Conservation (phyloP, 805 yeast species). For the Metschnikowia vanudenii region DNA sequence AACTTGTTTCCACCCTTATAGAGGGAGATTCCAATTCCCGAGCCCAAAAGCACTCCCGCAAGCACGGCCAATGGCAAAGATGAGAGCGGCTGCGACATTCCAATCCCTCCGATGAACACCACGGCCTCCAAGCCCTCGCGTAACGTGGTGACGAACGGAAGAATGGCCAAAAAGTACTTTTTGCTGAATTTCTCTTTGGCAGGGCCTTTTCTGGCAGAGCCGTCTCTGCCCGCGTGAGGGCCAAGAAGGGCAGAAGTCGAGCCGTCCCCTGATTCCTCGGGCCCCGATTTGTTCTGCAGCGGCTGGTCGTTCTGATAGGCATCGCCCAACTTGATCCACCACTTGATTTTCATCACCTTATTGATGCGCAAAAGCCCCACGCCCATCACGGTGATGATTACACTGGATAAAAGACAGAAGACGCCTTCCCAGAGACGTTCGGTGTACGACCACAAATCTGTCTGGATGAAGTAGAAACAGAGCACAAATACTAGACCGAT, state of each 20-base stretch:
- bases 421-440: constrained; percentile 90
- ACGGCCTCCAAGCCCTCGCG: constrained; percentile 66
- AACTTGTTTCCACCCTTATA: constrained; percentile 43
- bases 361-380: constrained; percentile 76
- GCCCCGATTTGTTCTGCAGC: neutral
- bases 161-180: constrained; percentile 26
- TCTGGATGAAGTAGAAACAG: constrained; percentile 73
- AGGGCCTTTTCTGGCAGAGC: too few relatives aligned
- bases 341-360: constrained; percentile 72
- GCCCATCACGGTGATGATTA: constrained; percentile 86
- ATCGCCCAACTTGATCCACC: constrained; percentile 52
- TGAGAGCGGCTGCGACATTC: constrained; percentile 18
- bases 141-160: constrained; percentile 29
- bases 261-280: constrained; percentile 4
- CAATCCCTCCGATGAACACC: constrained; percentile 39
- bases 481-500: constrained; percentile 72
- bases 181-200: constrained; percentile 20
- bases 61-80: constrained; percentile 27
- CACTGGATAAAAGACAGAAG: constrained; percentile 72
- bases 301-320: constrained; percentile 30
- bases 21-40: constrained; percentile 33
- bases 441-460: constrained; percentile 82
- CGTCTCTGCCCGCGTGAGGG: neutral
- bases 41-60: constrained; percentile 31
- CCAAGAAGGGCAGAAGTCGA: constrained; percentile 8